These are phyloP conservation scores for Gracilariopsis chorda DNA, from an alignment of 23 red algal genomes.

Conservation along the genomic window DNA sequence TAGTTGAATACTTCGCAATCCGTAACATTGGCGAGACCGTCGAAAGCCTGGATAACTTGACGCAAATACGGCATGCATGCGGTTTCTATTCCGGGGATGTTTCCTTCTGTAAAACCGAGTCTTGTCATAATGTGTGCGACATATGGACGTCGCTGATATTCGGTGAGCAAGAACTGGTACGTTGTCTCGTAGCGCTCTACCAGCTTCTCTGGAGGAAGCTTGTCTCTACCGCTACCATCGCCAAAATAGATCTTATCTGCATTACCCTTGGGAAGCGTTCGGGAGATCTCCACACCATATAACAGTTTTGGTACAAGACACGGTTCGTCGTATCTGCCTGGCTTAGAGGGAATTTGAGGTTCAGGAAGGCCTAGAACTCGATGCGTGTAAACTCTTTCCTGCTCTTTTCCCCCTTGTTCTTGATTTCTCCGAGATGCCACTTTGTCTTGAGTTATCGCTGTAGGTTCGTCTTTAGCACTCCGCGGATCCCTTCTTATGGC, in stretches of 20 bases:
- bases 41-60: not conserved
- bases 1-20: not conserved
- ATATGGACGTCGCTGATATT: not conserved
- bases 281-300: not conserved
- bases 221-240: not conserved
- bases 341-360: not conserved
- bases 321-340: not conserved
- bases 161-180: not conserved
- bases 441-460: no score
- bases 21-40: not conserved
- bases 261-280: not conserved
- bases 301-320: not conserved
- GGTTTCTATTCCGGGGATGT: not conserved
- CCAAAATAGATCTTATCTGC: not conserved
- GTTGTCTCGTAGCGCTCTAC: not conserved
- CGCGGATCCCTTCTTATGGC: no score
- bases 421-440: no score
- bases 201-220: not conserved
- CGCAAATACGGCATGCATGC: not conserved
- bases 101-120: not conserved
- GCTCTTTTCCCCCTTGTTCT: no score
- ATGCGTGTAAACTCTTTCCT: no score
- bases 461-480: no score
- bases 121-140: not conserved
- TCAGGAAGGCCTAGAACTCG: not conserved